Conservation (phyloP, 805 yeast species). For the Starmerella cellae region DNA sequence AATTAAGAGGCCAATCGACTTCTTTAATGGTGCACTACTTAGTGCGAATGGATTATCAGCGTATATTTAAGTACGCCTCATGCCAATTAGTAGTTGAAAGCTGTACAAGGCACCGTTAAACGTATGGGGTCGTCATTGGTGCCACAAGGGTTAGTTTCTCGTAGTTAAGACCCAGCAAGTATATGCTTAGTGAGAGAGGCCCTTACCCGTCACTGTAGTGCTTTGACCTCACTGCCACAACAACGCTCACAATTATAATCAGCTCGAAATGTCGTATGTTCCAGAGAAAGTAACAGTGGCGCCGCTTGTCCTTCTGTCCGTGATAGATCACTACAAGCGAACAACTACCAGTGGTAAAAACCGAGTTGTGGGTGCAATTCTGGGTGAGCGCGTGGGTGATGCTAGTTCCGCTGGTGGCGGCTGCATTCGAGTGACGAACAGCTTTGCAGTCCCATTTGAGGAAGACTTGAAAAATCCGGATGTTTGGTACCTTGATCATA, state of each 20-base stretch:
- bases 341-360: constrained; percentile 60
- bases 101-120: too few species aligned
- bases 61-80: too few species aligned
- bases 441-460: constrained; percentile 95
- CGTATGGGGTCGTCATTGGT: too few species aligned
- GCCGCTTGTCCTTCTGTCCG: constrained; percentile 85
- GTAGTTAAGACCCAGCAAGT: not conserved
- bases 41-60: too few species aligned
- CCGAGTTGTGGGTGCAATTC: constrained; percentile 84
- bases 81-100: too few species aligned
- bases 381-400: constrained; percentile 50
- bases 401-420: constrained; percentile 21
- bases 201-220: not conserved
- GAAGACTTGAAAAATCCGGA: constrained; percentile 84
- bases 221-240: not conserved
- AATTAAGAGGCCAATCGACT: too few species aligned
- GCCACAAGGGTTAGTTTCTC: too few species aligned
- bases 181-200: too few species aligned
- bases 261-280: constrained; percentile 15
- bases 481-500: constrained; percentile 96
- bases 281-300: constrained; percentile 66
- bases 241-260: not conserved
- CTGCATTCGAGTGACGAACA: constrained; percentile 65
- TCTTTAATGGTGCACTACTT: too few species aligned
- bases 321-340: constrained; percentile 89